Conservation (phyloP, 2,329 filamentous ascomycete species). For the Chrysoporthe austroafricana region DNA sequence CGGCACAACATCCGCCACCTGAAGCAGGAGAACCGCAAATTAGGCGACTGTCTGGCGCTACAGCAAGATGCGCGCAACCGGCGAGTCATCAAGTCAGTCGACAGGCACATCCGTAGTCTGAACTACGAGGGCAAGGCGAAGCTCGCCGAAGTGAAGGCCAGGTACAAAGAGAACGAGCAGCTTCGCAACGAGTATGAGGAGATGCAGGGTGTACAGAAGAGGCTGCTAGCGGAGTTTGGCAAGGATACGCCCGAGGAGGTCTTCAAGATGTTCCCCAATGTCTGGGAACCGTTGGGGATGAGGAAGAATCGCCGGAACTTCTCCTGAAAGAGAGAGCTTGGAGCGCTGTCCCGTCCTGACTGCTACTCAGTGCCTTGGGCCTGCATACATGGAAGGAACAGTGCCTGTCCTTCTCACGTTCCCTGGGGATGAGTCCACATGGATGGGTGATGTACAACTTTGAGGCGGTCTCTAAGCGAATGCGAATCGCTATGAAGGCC, state of each 20-base stretch:
- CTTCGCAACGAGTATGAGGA: slow-evolving; percentile 12
- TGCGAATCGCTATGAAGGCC: too few relatives aligned
- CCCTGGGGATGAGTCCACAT: background rate
- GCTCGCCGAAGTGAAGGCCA: slow-evolving; percentile 23
- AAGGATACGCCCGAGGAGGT: slow-evolving; percentile 24
- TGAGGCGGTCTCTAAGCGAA: too few relatives aligned
- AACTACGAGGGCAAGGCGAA: slow-evolving; percentile 17
- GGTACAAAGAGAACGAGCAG: slow-evolving; percentile 14
- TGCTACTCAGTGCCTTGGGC: background rate
- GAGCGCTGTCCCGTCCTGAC: background rate
- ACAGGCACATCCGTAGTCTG: slow-evolving; percentile 21
- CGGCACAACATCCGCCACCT: slow-evolving; percentile 17
- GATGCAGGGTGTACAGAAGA: background rate
- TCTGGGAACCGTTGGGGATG: slow-evolving; percentile 22
- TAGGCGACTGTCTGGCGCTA: slow-evolving; percentile 23
- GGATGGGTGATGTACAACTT: background rate
- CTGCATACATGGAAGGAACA: background rate
- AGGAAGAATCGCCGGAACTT: slow-evolving; percentile 26
- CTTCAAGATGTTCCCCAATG: slow-evolving; percentile 23
- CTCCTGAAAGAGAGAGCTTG: slow-evolving; percentile 15
- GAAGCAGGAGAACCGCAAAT: slow-evolving; percentile 26
- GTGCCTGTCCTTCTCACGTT: background rate
- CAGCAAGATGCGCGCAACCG: slow-evolving; percentile 16
- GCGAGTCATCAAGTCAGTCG: slow-evolving; percentile 21
- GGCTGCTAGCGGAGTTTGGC: slow-evolving; percentile 20